Evolutionary conservation across 176 grass and related monocot species (phyloP).

Genomic region (Aegilops umbellulata): DNA sequence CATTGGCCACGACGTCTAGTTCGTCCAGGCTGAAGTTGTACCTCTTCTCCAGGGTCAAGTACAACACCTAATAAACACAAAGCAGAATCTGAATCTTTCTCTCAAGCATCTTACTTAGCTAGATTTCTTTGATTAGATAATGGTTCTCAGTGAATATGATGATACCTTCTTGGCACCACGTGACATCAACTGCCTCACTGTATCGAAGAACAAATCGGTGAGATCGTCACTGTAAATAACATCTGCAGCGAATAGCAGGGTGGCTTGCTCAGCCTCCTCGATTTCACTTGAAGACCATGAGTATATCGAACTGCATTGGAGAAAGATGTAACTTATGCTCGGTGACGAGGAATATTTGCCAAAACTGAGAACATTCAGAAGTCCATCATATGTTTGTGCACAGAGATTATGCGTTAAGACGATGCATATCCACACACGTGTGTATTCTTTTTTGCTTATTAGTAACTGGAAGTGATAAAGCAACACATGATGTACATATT

Average conservation of each 20-base stretch:
- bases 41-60: slow-evolving; percentile 87
- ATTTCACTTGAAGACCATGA: slow-evolving; percentile 58
- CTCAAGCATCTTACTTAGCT: not conserved
- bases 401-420: too few species aligned
- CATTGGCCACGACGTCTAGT: slow-evolving; percentile 73
- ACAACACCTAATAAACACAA: slow-evolving; percentile 55
- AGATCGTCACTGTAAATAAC: slow-evolving; percentile 84
- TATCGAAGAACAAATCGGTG: slow-evolving; percentile 68
- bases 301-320: slow-evolving; percentile 41
- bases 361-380: slow-evolving; percentile 5
- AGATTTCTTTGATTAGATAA: not conserved
- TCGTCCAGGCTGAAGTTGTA: slow-evolving; percentile 91
- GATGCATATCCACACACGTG: too few species aligned
- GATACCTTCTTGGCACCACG: slow-evolving; percentile 59
- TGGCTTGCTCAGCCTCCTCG: slow-evolving; percentile 62
- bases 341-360: too few species aligned
- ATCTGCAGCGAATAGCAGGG: slow-evolving; percentile 72
- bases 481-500: too few species aligned
- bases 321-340: not conserved
- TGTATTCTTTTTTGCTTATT: too few species aligned
- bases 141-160: not conserved
- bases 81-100: not conserved
- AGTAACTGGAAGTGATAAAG: too few species aligned
- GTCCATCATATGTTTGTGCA: too few species aligned
- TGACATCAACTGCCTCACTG: slow-evolving; percentile 58